Base-by-base conservation (phyloP, 78 protist species). In the Tieghemostelium lacteum region DNA sequence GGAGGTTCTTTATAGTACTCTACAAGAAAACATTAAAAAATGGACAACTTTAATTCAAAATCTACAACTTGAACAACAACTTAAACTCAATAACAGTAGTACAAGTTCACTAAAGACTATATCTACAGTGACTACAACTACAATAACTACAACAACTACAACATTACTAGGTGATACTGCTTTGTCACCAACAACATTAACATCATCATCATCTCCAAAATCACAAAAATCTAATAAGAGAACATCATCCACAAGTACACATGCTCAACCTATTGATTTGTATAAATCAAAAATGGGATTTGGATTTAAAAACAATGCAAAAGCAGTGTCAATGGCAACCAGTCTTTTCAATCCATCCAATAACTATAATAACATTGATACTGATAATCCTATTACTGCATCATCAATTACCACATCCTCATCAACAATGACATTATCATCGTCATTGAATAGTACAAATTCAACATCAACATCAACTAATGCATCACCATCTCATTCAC, bases 291-390 rank as follows among this genome's bases (percentile, higher is more conserved):
- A 80, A 42, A 67, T 80, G 88, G 88, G 88, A 36, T 80, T 80
- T 57, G 88, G 88, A 37, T 80, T 80, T 57, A 80, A 64, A 57
- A 69, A 80, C 29, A 71, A 71, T 57, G 88, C 71, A 16, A 80
- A 67, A 34, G 26, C 36, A 26, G 24, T 54, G 31, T 63, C 66
- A 22, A n/a, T n/a, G n/a, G n/a, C n/a, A n/a, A n/a, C n/a, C n/a
- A n/a, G n/a, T n/a, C n/a, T n/a, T n/a, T 76, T 40, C 29, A 49
- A 49, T 49, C 33, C 37, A 26, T 37, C 60, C 37, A 37, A 26
- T 49, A 80, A 66, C 17, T 42, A 36, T 29, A 26, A 76, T 76
- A 76, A 37, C 45, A 62, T 76, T 24, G 87, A 76, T 49, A 76
- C 87, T 39, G 87, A 76, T 45, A 76, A 67, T 55, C 88, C 88